Evolutionary conservation across 176 grass and related monocot species (phyloP).

Genomic region (Olyra latifolia): DNA sequence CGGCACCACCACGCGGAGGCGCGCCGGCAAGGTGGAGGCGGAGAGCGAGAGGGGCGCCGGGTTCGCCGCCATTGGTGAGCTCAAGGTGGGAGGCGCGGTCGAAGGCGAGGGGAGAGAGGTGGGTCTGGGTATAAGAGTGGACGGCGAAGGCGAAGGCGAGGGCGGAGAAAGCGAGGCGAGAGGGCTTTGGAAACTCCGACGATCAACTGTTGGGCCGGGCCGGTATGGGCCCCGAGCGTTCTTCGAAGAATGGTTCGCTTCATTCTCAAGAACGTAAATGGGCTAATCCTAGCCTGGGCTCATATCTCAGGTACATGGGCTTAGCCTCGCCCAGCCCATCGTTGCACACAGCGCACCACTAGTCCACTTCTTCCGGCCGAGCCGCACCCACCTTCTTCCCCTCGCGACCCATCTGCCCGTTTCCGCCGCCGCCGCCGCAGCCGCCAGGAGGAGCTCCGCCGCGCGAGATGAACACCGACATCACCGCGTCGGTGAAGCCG

Average conservation of each 20-base stretch:
- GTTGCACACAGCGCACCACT: background rate
- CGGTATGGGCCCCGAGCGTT: background rate
- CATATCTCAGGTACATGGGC: background rate
- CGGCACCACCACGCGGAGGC: slow-evolving; percentile 6
- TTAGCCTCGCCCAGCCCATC: background rate
- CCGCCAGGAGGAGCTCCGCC: background rate
- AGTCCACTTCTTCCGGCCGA: background rate
- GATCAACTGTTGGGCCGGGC: background rate
- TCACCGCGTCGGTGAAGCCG: slow-evolving; percentile 85
- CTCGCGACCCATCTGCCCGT: slow-evolving; percentile 37
- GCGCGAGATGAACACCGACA: slow-evolving; percentile 83
- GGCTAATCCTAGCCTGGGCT: too few relatives aligned
- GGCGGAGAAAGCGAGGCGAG: slow-evolving; percentile 53
- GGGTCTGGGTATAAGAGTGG: slow-evolving; percentile 29
- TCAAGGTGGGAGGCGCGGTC: slow-evolving; percentile 11
- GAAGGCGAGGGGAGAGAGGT: background rate
- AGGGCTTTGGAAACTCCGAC: slow-evolving; percentile 46
- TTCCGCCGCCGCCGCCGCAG: background rate
- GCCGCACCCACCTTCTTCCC: background rate
- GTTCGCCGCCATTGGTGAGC: slow-evolving; percentile 41
- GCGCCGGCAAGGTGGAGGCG: slow-evolving; percentile 30
- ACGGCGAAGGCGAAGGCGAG: background rate
- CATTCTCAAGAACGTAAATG: too few relatives aligned
- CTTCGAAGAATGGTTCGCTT: too few relatives aligned
- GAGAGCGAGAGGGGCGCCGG: slow-evolving; percentile 40